Conservation (phyloP, 352 stramenopile species). For the Elongisporangium prolatum region DNA sequence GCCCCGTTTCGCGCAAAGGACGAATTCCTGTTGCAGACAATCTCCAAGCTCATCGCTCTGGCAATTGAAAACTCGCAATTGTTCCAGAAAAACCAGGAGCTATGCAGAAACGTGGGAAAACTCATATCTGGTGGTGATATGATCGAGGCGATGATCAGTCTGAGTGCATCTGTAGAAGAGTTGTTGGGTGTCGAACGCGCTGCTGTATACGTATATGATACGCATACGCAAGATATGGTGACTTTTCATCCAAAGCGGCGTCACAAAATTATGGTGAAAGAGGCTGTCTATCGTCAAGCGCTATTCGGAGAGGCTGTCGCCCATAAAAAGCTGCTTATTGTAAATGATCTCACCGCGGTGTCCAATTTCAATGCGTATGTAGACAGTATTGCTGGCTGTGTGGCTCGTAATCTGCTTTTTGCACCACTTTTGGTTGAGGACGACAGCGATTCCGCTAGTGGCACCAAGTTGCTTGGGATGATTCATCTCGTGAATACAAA, state of each 20-base stretch:
- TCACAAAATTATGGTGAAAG: constrained; percentile 47
- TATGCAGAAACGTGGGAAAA: constrained; percentile 57
- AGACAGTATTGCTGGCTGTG: constrained; percentile 52
- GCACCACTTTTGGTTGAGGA: constrained; percentile 58
- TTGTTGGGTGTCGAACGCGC: constrained; percentile 72
- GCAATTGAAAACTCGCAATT: constrained; percentile 79
- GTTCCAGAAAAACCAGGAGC: constrained; percentile 75
- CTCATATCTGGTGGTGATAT: constrained; percentile 59
- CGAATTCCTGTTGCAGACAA: constrained; percentile 68
- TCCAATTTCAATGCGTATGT: constrained; percentile 58
- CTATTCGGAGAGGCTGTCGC: constrained; percentile 47
- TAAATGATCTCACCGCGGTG: constrained; percentile 42
- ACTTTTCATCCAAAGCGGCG: constrained; percentile 71
- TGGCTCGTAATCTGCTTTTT: constrained; percentile 55
- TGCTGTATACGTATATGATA: constrained; percentile 55
- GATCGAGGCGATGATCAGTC: constrained; percentile 46
- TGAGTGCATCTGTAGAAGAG: constrained; percentile 50
- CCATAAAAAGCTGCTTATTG: constrained; percentile 47
- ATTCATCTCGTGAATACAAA: constrained; percentile 72
- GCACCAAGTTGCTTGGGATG: constrained; percentile 53
- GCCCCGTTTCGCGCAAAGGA: constrained; percentile 75
- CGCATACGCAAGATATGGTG: constrained; percentile 37
- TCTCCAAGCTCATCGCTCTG: constrained; percentile 73
- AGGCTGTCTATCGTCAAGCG: constrained; percentile 43
- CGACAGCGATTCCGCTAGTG: constrained; percentile 11